Evolutionary conservation across 345 rosid genomes (phyloP), one percentile per base, ranked within the genome.

Genomic region (Lepidium aucheri): DNA sequence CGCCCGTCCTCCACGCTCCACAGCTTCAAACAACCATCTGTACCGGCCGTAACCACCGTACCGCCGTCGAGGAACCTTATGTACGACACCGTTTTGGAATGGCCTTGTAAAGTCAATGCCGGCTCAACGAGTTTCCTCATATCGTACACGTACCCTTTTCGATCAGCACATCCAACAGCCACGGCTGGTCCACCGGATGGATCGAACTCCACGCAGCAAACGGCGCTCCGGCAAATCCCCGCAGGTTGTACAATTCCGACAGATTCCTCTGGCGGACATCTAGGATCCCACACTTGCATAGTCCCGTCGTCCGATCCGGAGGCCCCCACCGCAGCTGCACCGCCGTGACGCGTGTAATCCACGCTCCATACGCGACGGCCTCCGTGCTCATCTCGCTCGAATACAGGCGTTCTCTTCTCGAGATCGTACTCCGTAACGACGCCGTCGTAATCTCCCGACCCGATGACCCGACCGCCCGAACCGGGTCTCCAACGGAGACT

Each of bases 291-390:
- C 43, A 89, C 73, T 47, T 92, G 98, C 80, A 85, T 73, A 16
- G 95, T 85, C 41, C 98, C 98, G 57, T 89, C 98, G 30, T 89
- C 98, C 4, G 96, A 89, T 54, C 89, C 95, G 6, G 98, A 92
- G 1, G 91, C 98, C 0, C 98, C 93, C 7, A 89, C 16, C 0
- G 51, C 38, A 14, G 86, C 77, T 1, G 49, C 61, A 53, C 75
- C 74, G 3, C 30, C 43, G 28, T 58, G 3, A 7, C 53, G 68
- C 13, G 93, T 75, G 54, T 92, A 92, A 49, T 89, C 96, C 47
- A 92, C 83, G 80, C 93, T 89, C 98, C 95, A 89, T 0, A 92
- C 84, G 64, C 91, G 81, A 2, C 96, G 84, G 3, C 98, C 98
- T 0, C 96, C 96, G 54, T 92, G 98, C 73, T 92, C 98, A 60